A percentile compares a stretch with the other conserved stretches of the same genome.
These are phyloP conservation scores for Colletotrichum liriopes DNA, from an alignment of 2,329 filamentous ascomycete genomes.

Conservation along the genomic window DNA sequence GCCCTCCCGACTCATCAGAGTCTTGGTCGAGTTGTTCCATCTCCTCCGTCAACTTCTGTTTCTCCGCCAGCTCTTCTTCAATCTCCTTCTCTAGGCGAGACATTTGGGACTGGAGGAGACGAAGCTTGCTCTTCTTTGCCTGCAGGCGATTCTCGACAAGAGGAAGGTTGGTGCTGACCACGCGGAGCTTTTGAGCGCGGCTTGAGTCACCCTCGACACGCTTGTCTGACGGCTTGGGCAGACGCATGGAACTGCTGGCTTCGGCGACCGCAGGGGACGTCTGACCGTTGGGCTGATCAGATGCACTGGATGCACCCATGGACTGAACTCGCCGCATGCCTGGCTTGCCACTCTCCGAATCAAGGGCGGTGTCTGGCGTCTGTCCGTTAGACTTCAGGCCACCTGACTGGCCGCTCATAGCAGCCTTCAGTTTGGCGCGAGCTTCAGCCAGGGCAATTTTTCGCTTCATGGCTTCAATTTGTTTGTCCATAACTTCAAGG, in stretches of 20 bases:
- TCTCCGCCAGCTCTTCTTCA: constrained; percentile 54
- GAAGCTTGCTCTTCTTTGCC: constrained; percentile 64
- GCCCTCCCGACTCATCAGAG: constrained; percentile 28
- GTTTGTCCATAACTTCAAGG: constrained; percentile 67
- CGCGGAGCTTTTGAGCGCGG: constrained; percentile 51
- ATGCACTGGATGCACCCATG: constrained; percentile 41
- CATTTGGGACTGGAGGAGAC: constrained; percentile 63
- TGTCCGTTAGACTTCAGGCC: constrained; percentile 30
- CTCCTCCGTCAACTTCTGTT: constrained; percentile 52
- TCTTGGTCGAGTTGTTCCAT: constrained; percentile 40
- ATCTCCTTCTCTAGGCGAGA: constrained; percentile 66
- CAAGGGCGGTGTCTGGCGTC: constrained; percentile 31
- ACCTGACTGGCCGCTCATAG: constrained; percentile 30
- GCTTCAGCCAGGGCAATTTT: constrained; percentile 73
- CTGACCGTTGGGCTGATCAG: constrained; percentile 43
- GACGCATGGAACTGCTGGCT: constrained; percentile 44
- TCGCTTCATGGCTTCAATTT: constrained; percentile 74
- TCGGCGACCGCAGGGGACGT: constrained; percentile 48
- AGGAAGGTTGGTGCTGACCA: constrained; percentile 57
- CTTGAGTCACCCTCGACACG: constrained; percentile 29
- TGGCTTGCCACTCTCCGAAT: constrained; percentile 41
- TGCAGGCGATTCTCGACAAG: constrained; percentile 56
- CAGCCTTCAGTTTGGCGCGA: constrained; percentile 61
- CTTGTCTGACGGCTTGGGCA: constrained; percentile 47
- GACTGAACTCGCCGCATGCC: constrained; percentile 43